Base-by-base conservation (phyloP, 2,329 filamentous ascomycete species). In the Dendrostoma leiphaemia region DNA sequence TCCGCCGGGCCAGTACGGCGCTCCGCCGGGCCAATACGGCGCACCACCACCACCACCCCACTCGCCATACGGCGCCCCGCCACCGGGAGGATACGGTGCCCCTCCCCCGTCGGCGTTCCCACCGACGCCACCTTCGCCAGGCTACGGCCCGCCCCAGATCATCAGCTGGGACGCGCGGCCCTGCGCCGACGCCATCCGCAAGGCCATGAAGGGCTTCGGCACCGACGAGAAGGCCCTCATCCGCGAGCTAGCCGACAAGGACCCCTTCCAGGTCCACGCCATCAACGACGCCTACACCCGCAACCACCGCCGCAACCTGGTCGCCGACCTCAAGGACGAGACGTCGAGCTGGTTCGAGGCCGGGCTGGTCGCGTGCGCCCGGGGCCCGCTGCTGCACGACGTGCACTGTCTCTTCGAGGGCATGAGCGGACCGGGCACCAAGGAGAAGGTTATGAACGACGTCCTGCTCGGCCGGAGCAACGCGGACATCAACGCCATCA, bases 141-240 rank as follows among this genome's bases (percentile, higher is more conserved):
- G 92, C 32, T 97, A 96, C 64, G 84, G 84, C 3, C 80, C 87
- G 0, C 82, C 84, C 12, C 88, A 89, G 64, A 75, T 82, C 43
- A 88, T 90, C 40, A 78, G 82, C 28, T 86, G 80, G 77, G 85
- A 96, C 60, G 86, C 84, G 45, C 78, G 74, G 3, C 73, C 76
- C 12, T 85, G 94, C 62, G 88, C 90, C 0, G 82, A 91, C 54
- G 82, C 78, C 4, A 75, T 96, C 21, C 84, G 90, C 50, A 81
- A 81, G 62, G 90, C 93, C 2, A 96, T 97, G 91, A 96, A 96
- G 71, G 91, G 69, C 0, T 90, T 96, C 59, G 93, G 92, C 31
- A 97, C 92, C 0, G 85, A 97, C 64, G 92, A 97, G 69, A 87
- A 85, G 64, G 71, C 81, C 0, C 74, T 97, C 15, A 92, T 96